Base-by-base conservation (phyloP, 805 yeast genomes). In the Wickerhamomyces ciferrii region DNA sequence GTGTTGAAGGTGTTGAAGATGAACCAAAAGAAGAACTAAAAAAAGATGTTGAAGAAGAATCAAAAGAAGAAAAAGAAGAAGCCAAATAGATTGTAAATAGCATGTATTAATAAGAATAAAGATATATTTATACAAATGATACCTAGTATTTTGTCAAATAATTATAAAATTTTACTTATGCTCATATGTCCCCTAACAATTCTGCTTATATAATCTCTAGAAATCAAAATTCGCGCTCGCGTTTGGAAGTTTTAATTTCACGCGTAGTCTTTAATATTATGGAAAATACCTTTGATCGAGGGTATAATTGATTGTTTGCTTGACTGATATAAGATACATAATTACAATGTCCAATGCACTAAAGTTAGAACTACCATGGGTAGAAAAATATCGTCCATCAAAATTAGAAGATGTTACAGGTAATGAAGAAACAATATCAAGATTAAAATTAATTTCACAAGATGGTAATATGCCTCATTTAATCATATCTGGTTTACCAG, bases 381-480 rank as follows among this genome's bases (percentile, higher is more conserved):
- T 94, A n/a, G 99, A 94, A 59, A 94, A 94, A 61, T 94, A 94
- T 62, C 80, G 99, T 50, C 99, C 99, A 0, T 71, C 76, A 35
- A 65, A 72, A 18, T 70, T 94, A 25, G 78, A 80, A 41, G 98
- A 94, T 58, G 84, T 94, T 23, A 98, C 92, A 11, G 99, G 99
- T 10, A 94, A 94, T 58, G 83, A 78, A 46, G 98, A 91, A 50
- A 92, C 98, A 4, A 76, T 94, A 4, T 89, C 84, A 50, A 76
- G 97, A 35, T 72, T 94, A 45, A 79, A 84, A 57, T 78, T 88
- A 49, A 91, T 94, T 43, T 96, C 95, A 5, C 68, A 77, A 42
- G 96, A 91, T 58, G 99, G 99, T 29, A 94, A 94, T 66, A 85
- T 94, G 88, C 98, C 99, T 1, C 97, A 94, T 67, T 72, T 94